Conservation (phyloP, 176 grass and related monocot genomes). For the Alopecurus myosuroides region DNA sequence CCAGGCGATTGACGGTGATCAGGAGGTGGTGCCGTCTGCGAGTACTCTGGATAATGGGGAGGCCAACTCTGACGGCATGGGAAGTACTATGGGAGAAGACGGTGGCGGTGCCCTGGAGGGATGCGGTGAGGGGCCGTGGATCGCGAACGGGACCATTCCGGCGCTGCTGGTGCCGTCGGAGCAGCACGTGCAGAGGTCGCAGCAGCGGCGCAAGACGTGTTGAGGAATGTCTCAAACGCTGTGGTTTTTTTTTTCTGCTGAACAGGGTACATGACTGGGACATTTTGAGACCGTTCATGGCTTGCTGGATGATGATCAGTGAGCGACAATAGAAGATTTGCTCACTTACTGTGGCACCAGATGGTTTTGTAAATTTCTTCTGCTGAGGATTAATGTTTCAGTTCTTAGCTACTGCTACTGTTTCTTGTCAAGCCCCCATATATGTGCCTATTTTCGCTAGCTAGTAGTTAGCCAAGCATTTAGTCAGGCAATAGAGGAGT, state of each 20-base stretch:
- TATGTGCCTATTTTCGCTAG: not conserved
- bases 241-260: slow-evolving; percentile 4
- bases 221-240: not conserved
- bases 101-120: not conserved
- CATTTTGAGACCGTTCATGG: not conserved
- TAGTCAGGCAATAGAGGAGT: not conserved
- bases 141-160: not conserved
- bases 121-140: not conserved
- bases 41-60: not conserved
- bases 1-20: not conserved
- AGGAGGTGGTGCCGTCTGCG: not conserved
- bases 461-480: not conserved
- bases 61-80: not conserved
- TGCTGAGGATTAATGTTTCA: not conserved
- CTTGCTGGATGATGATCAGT: slow-evolving; percentile 4
- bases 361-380: not conserved
- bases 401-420: not conserved
- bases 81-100: not conserved
- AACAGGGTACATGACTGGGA: not conserved
- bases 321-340: not conserved
- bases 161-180: slow-evolving; percentile 4
- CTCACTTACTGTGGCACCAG: not conserved
- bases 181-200: slow-evolving; percentile 21
- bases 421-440: not conserved
- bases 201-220: not conserved